Evolutionary conservation across 2,329 filamentous ascomycete species (phyloP).

Genomic region (Colletotrichum tropicale): DNA sequence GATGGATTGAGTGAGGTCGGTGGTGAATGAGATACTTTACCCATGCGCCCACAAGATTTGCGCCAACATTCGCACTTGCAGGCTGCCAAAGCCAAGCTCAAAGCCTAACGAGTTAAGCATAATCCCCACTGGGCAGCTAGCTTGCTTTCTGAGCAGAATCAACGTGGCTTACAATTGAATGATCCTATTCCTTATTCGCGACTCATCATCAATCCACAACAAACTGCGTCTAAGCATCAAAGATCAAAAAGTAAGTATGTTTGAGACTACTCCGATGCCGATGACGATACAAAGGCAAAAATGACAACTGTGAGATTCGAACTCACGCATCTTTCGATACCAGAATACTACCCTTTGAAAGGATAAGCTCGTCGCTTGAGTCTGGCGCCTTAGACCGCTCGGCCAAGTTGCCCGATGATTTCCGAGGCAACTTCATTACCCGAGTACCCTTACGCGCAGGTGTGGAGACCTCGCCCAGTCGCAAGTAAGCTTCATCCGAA

Average conservation of each 20-base stretch:
- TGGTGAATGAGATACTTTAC: not conserved
- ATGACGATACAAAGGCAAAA: not conserved
- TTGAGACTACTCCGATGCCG: not conserved
- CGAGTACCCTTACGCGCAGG: not conserved
- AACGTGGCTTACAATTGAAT: not conserved
- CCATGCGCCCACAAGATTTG: not conserved
- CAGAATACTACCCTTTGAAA: not conserved
- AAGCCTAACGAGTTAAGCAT: not conserved
- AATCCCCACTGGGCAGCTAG: not conserved
- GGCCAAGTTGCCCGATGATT: slow-evolving; percentile 12
- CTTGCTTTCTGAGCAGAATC: not conserved
- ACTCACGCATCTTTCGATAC: slow-evolving; percentile 21
- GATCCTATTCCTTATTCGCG: fast-evolving
- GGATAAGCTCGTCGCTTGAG: slow-evolving; percentile 10
- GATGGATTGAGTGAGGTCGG: not conserved
- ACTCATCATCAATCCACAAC: not conserved
- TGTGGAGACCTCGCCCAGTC: not conserved
- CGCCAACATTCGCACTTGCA: not conserved
- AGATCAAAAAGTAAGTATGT: not conserved
- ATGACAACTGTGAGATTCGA: slow-evolving; percentile 22
- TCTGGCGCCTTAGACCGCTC: slow-evolving; percentile 22
- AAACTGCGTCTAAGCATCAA: not conserved
- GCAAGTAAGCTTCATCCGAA: not conserved
- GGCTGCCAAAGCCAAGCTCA: not conserved
- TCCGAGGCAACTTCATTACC: fast-evolving